Percentiles rank a stretch among this genome's conserved stretches.
Conservation (phyloP, 352 stramenopile species). For the Albugo candida region DNA sequence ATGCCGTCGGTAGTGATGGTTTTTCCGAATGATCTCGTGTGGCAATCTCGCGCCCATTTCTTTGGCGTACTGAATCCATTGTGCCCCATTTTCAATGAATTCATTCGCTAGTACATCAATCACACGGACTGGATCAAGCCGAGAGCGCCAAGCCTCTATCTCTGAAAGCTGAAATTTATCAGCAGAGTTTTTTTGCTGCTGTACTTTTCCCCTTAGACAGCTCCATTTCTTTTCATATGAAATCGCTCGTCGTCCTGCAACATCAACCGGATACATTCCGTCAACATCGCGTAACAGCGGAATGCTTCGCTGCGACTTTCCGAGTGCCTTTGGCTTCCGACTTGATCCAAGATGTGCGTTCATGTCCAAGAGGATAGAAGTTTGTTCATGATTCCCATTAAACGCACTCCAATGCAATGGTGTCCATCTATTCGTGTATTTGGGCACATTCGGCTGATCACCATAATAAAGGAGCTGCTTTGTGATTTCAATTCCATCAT, state of each 20-base stretch:
- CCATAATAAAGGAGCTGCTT: slow-evolving; percentile 31
- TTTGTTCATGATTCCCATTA: slow-evolving; percentile 49
- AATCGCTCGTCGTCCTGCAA: slow-evolving; percentile 28
- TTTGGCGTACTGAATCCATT: slow-evolving; percentile 25
- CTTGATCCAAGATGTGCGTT: background rate
- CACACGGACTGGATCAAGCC: slow-evolving; percentile 32
- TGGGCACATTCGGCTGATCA: slow-evolving; percentile 49
- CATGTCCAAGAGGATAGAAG: slow-evolving; percentile 25
- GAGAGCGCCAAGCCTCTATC: slow-evolving; percentile 31
- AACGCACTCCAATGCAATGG: slow-evolving; percentile 57
- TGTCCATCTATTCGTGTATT: slow-evolving; percentile 49
- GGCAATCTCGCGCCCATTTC: slow-evolving; percentile 42
- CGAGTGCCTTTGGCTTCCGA: slow-evolving; percentile 1
- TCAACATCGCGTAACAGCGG: slow-evolving; percentile 33
- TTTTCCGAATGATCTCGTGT: slow-evolving; percentile 5
- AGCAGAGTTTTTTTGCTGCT: background rate
- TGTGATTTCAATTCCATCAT: slow-evolving; percentile 43
- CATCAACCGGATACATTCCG: slow-evolving; percentile 37
- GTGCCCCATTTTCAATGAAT: slow-evolving; percentile 22
- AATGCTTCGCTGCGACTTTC: slow-evolving; percentile 28
- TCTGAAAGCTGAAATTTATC: slow-evolving; percentile 2
- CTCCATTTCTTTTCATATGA: slow-evolving; percentile 5
- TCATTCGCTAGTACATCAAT: slow-evolving; percentile 27
- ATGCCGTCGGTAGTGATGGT: background rate
- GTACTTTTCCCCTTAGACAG: slow-evolving; percentile 19